Percentiles rank a stretch among this genome's conserved stretches.
Conservation (phyloP, 495 filamentous ascomycete genomes). For the Penicillium ucsense region DNA sequence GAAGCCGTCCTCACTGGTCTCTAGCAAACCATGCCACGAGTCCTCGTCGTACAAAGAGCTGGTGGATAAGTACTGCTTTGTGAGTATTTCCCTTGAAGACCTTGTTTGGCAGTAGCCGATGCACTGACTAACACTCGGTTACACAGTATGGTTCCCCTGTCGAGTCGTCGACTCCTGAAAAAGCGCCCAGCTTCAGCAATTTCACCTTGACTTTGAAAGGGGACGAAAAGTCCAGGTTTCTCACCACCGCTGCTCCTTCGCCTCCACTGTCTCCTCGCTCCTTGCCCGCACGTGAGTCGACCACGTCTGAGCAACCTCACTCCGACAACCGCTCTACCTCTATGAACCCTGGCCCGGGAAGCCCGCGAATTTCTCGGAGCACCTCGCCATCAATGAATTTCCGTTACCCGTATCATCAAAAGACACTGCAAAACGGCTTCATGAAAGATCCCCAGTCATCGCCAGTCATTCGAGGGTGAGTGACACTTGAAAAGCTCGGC, state of each 20-base stretch:
- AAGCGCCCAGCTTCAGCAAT: slow-evolving; percentile 6
- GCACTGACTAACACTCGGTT: too few species aligned
- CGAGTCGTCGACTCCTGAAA: not conserved
- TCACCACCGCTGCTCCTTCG: slow-evolving; percentile 10
- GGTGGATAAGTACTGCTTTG: slow-evolving; percentile 96
- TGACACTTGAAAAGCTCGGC: slow-evolving; percentile 8
- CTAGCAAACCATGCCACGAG: slow-evolving; percentile 59
- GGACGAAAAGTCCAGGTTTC: slow-evolving; percentile 8
- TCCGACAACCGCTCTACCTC: slow-evolving; percentile 7
- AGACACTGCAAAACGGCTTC: slow-evolving; percentile 28
- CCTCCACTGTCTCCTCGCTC: slow-evolving; percentile 18
- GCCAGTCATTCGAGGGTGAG: slow-evolving; percentile 38
- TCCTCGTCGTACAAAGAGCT: slow-evolving; percentile 88
- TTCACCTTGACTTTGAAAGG: slow-evolving; percentile 9
- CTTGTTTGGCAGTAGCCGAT: slow-evolving; percentile 22
- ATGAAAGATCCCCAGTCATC: slow-evolving; percentile 37
- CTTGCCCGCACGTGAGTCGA: slow-evolving; percentile 11
- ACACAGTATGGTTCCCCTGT: not conserved
- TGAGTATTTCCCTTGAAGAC: slow-evolving; percentile 45
- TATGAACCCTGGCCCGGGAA: slow-evolving; percentile 9
- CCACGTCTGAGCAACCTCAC: slow-evolving; percentile 6
- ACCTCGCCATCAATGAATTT: slow-evolving; percentile 28
- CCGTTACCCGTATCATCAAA: slow-evolving; percentile 30
- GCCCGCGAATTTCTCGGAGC: slow-evolving; percentile 19
- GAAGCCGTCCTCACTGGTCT: slow-evolving; percentile 40